These are phyloP conservation scores for Diddensiella caesifluorescens DNA, from an alignment of 805 yeast genomes.

Conservation along the genomic window DNA sequence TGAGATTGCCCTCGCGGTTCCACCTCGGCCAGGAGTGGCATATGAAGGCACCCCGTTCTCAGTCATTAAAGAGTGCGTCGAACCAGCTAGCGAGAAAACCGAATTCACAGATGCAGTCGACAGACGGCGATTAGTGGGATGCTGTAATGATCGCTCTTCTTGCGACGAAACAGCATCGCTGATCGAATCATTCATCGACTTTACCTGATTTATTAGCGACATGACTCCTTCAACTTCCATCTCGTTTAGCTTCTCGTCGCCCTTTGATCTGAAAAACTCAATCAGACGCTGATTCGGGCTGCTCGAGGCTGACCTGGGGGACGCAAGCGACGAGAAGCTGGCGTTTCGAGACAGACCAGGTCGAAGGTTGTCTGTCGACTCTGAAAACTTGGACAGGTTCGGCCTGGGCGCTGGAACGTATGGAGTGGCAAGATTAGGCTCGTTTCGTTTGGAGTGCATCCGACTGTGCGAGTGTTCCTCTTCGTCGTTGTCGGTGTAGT, in stretches of 20 bases:
- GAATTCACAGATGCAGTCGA: too few species aligned
- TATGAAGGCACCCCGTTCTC: neutral
- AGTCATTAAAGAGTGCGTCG: constrained; percentile 1
- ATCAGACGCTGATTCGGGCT: constrained; percentile 57
- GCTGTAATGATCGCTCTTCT: too few species aligned
- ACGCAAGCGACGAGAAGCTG: neutral
- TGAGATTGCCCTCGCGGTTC: neutral
- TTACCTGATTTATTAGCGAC: constrained; percentile 19
- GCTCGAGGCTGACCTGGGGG: neutral
- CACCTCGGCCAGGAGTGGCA: constrained; percentile 2
- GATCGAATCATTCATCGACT: constrained; percentile 4
- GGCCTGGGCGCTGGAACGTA: constrained; percentile 11
- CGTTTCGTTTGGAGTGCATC: too few species aligned
- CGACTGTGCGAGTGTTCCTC: too few species aligned
- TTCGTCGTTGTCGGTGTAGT: too few species aligned
- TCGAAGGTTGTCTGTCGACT: neutral
- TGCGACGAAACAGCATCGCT: neutral
- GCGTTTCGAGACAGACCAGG: neutral
- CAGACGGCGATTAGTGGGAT: too few species aligned
- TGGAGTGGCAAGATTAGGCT: constrained; percentile 3
- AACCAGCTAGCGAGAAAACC: too few species aligned
- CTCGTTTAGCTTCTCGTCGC: constrained; percentile 66
- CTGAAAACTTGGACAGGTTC: constrained; percentile 3
- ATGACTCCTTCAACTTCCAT: constrained; percentile 72
- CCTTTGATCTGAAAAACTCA: constrained; percentile 65